Base-by-base conservation (phyloP, 2,329 filamentous ascomycete species). In the Raffaelea ambrosiae region DNA sequence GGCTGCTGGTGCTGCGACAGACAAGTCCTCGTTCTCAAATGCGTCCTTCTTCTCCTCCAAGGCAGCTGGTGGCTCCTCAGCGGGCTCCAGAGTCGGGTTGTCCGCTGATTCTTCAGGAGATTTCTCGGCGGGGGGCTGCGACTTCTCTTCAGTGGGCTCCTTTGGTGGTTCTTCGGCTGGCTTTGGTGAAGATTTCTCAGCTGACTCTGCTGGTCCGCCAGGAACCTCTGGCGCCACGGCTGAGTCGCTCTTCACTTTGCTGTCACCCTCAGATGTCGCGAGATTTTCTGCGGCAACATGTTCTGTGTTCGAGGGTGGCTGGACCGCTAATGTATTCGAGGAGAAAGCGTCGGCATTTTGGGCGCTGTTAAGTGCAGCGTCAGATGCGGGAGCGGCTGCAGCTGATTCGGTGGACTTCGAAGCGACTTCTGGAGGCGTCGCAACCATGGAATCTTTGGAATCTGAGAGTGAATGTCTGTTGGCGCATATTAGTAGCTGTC, bases 261-360 rank as follows among this genome's bases (percentile, higher is more conserved):
- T 13, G n/a, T 29, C 13, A 29, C 13, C 26, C 26, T 29, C 26
- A 29, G 26, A 13, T 13, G 7, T 29, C 7, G 7, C 26, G 26
- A 7, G 7, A 29, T 29, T 13, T 7, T 7, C 26, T 13, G 7
- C 26, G 26, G 26, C 26, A 13, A 13, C 7, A 7, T 29, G n/a
- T n/a, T n/a, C n/a, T n/a, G n/a, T 29, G 26, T 29, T 13, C 7
- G 40, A 9, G 7, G n/a, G 36, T 29, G 18, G 23, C 9, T 49
- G 38, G 4, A 14, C 20, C 10, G 22, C 10, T 1, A 40, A 3
- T 1, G 39, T 22, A 31, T 53, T 51, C 10, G 47, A 21, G 4
- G 21, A 38, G 18, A 53, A 48, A 10, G 49, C 48, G 1, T 48
- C 45, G 4, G 38, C 46, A 42, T 53, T 53, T 20, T 49, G 50